Base-by-base conservation (phyloP, 2,329 filamentous ascomycete species). In the Rutstroemia sp. region DNA sequence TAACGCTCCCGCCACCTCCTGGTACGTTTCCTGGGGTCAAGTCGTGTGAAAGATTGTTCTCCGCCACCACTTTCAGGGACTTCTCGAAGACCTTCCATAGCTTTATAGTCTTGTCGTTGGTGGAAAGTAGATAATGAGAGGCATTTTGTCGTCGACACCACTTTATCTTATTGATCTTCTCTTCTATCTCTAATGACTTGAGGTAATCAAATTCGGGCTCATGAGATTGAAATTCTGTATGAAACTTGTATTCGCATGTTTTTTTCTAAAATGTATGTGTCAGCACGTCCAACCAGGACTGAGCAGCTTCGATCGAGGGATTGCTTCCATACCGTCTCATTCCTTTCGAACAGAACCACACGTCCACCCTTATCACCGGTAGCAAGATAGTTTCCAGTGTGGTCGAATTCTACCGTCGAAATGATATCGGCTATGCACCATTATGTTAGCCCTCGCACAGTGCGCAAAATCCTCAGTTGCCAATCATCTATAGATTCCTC, bases 121-220 rank as follows among this genome's bases (percentile, higher is more conserved):
- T 99, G 45, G 94, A 97, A 57, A 99, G 83, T 52, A 99, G 84
- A 73, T 96, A 99, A 76, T 99, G 94, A 56, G 94, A 97, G 60
- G 92, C 89, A 79, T 99, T 99, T 75, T 97, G 92, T 75, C 94
- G 87, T 70, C 88, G 86, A 74, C 94, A 99, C 94, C 94, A 99
- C 75, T 97, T 99, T 77, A 99, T 99, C 80, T 99, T 99, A 82
- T 99, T 99, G 81, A 99, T 99, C 78, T 99, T 99, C 76, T 99
- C 94, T 80, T 99, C 94, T 70, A 99, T 99, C 75, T 99, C 94
- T 66, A 99, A 82, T 36, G 94, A 99, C 76, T 99, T 99, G 64
- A 99, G 83, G 73, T 99, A 99, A 74, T 99, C 94, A 74, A 99
- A 99, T 75, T 99, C 94, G 61, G 94, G 94, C 72, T 99, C 94